Percentiles rank a stretch among this genome's conserved stretches.
Evolutionary conservation across 1,284 basidiomycete genomes (phyloP).

Genomic region (Flammula alnicola): DNA sequence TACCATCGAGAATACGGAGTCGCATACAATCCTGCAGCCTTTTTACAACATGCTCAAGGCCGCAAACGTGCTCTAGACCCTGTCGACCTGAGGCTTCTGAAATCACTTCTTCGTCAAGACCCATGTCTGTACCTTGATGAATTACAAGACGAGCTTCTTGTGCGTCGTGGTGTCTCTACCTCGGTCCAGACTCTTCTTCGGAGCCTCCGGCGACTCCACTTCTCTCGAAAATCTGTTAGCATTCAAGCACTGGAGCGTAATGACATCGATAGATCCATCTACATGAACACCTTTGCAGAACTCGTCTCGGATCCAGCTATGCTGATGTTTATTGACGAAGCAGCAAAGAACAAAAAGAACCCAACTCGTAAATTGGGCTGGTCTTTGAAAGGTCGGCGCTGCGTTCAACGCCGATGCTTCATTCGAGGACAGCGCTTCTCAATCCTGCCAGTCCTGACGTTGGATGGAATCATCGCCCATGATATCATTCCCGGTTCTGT

Average conservation of each 20-base stretch:
- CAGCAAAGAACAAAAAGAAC: conserved; percentile 27
- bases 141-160: conserved; percentile 22
- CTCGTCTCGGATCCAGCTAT: conserved; percentile 23
- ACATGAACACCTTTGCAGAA: conserved; percentile 30
- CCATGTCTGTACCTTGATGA: conserved; percentile 27
- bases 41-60: neutral
- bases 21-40: conserved; percentile 12
- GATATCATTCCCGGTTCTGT: conserved; percentile 32
- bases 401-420: conserved; percentile 20
- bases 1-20: conserved; percentile 11
- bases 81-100: conserved; percentile 1
- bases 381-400: conserved; percentile 22
- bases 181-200: conserved; percentile 21
- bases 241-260: conserved; percentile 25
- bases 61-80: conserved; percentile 2
- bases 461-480: conserved; percentile 33
- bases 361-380: conserved; percentile 22
- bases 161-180: conserved; percentile 4
- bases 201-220: conserved; percentile 9
- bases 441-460: conserved; percentile 27
- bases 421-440: conserved; percentile 26
- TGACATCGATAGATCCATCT: conserved; percentile 24
- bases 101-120: conserved; percentile 10
- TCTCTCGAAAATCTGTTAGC: conserved; percentile 13
- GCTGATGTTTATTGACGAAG: conserved; percentile 34